Conservation (phyloP, 2,329 filamentous ascomycete genomes). For the Scytalidium lignicola region DNA sequence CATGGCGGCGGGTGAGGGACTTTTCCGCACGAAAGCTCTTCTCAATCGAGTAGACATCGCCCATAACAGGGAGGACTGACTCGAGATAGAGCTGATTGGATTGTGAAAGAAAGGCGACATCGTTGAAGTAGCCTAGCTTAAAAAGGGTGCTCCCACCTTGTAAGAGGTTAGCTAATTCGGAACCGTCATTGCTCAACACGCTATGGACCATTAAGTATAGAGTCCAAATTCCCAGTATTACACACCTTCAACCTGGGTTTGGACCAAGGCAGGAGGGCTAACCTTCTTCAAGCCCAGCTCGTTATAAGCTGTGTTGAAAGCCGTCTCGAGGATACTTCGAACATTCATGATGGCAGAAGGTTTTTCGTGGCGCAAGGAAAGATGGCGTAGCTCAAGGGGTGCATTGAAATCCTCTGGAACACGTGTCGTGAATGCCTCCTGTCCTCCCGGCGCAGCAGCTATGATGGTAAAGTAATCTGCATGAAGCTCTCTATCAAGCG, state of each 20-base stretch:
- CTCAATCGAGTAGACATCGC: conserved; percentile 96
- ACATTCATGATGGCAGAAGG: conserved; percentile 68
- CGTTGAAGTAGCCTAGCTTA: conserved; percentile 56
- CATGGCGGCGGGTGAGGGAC: conserved; percentile 73
- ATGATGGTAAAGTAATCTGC: conserved; percentile 68
- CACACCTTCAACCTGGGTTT: conserved; percentile 72
- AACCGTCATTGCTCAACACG: too few species aligned
- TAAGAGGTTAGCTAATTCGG: too few species aligned
- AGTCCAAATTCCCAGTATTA: too few species aligned
- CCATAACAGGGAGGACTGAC: conserved; percentile 83
- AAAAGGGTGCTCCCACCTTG: conserved; percentile 56
- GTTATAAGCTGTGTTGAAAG: conserved; percentile 63
- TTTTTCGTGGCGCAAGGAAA: conserved; percentile 64
- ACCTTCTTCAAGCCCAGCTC: conserved; percentile 62
- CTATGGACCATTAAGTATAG: too few species aligned
- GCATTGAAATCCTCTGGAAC: conserved; percentile 62
- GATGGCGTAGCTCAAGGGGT: conserved; percentile 60
- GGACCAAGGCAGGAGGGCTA: conserved; percentile 69
- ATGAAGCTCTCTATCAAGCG: conserved; percentile 65
- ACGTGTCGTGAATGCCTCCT: conserved; percentile 69
- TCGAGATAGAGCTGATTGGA: conserved; percentile 97
- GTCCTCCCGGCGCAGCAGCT: conserved; percentile 64
- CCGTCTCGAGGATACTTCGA: conserved; percentile 60
- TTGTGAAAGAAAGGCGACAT: conserved; percentile 90
- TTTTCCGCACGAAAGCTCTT: conserved; percentile 99